Conservation (phyloP, 306 rosid genomes). For the Sophora flavescens region DNA sequence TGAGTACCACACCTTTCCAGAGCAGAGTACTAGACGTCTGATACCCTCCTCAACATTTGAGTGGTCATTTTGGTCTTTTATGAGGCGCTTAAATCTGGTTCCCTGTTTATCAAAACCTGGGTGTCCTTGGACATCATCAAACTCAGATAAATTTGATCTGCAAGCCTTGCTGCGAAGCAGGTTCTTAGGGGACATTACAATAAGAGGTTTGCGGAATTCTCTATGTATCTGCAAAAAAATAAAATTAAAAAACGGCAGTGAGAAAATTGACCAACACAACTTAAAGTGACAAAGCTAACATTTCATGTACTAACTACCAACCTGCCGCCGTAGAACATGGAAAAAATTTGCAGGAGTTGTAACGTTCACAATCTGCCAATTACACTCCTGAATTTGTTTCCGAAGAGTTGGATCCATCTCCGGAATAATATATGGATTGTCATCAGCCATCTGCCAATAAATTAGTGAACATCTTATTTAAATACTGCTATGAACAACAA, state of each 20-base stretch:
- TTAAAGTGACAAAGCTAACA: slow-evolving; percentile 33
- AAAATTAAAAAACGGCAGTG: not conserved
- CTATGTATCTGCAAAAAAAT: slow-evolving; percentile 68
- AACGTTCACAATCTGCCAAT: slow-evolving; percentile 92
- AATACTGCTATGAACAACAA: slow-evolving; percentile 7
- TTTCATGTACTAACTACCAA: slow-evolving; percentile 53
- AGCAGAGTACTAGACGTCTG: slow-evolving; percentile 81
- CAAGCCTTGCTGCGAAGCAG: slow-evolving; percentile 90
- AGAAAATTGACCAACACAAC: slow-evolving; percentile 36
- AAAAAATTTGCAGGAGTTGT: slow-evolving; percentile 97
- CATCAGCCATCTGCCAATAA: slow-evolving; percentile 87
- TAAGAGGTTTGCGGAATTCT: slow-evolving; percentile 92
- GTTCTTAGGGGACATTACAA: slow-evolving; percentile 93
- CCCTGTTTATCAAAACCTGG: slow-evolving; percentile 98
- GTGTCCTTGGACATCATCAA: slow-evolving; percentile 95
- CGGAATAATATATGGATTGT: slow-evolving; percentile 84
- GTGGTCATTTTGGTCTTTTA: slow-evolving; percentile 84
- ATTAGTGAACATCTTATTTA: slow-evolving; percentile 34
- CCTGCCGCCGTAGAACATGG: slow-evolving; percentile 94
- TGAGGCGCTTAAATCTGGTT: slow-evolving; percentile 92
- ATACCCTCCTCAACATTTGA: slow-evolving; percentile 84
- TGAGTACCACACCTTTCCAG: slow-evolving; percentile 74
- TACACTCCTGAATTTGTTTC: slow-evolving; percentile 95
- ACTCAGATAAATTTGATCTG: slow-evolving; percentile 87
- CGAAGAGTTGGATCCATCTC: slow-evolving; percentile 95